Conservation (phyloP, 176 grass and related monocot species). For the Zoysia japonica region DNA sequence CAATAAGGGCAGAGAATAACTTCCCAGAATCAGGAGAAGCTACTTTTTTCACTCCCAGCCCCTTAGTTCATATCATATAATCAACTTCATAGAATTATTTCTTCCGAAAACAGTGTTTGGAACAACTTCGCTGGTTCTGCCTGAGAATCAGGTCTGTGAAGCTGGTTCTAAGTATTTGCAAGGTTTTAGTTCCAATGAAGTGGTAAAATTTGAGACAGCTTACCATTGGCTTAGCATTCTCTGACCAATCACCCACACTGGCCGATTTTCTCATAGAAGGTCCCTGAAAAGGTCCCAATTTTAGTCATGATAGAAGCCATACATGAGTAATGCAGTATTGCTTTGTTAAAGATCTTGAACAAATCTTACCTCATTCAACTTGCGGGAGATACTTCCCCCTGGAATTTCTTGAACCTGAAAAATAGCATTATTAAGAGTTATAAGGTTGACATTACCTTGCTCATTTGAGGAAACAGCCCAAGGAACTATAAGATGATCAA, state of each 20-base stretch:
- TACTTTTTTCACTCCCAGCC: too few species aligned
- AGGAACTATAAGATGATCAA: not conserved
- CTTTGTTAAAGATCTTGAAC: constrained; percentile 21
- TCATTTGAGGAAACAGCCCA: constrained; percentile 3
- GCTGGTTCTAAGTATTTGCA: not conserved
- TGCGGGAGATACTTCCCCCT: constrained; percentile 36
- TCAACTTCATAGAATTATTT: too few species aligned
- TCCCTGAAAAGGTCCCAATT: constrained; percentile 52
- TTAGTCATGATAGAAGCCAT: constrained; percentile 13
- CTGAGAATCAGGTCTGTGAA: too few species aligned
- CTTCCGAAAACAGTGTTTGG: too few species aligned
- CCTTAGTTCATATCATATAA: too few species aligned
- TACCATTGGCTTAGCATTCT: constrained; percentile 64
- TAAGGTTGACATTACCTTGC: constrained; percentile 19
- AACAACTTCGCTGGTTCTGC: too few species aligned
- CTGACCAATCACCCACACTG: constrained; percentile 77
- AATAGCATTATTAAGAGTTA: constrained; percentile 37
- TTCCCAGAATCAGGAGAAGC: too few species aligned
- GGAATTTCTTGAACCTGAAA: constrained; percentile 74
- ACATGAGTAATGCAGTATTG: not conserved
- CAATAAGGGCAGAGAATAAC: too few species aligned
- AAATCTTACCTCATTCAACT: constrained; percentile 68
- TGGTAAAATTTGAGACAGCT: constrained; percentile 23
- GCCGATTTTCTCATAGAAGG: constrained; percentile 87
- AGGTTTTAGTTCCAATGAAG: constrained; percentile 1